Evolutionary conservation across 371 early-diverging fungal genomes (phyloP), one percentile per base, ranked within the genome.

Genomic region (Mucor plumbeus): DNA sequence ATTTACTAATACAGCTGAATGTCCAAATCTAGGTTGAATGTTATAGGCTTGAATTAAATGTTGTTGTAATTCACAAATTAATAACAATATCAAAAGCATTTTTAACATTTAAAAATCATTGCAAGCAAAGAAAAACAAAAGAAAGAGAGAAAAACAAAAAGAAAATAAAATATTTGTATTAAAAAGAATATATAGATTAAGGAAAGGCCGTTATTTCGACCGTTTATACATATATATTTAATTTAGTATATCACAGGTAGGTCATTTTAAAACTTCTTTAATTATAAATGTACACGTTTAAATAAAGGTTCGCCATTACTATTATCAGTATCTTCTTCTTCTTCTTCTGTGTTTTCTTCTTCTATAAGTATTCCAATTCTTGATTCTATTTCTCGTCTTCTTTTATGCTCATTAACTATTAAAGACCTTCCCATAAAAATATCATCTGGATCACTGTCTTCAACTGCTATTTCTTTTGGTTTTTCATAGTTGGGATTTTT

Each of bases 1-100:
- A 39, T 67, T 67, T 2, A 72, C 34, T 11, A 56, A 35, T n/a
- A 72, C 61, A 11, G 72, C 72, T 40, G 68, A 67, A 56, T 72
- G 72, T 36, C 68, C 72, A 63, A 72, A 72, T 39, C 72, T 41
- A 36, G 63, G 65, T 19, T 64, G 50, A 9, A 64, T 55, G 31
- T 56, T 44, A 61, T 72, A 72, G 43, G 57, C 59, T n/a, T 59
- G 26, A 26, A 39, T 60, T 14, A 36, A 31, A 13, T 48, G 60
- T 17, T 48, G 60, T 17, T 38, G n/a, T 33, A 54, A 43, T 11
- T 38, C 9, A 11, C 38, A 38, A 38, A 38, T 38, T n/a, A 61
- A 26, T 60, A 66, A 50, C 53, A 70, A 8, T 55, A 48, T 36
- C 48, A 65, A 40, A 39, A 47, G 47, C 26, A 41, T 17, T n/a